Percentiles rank a stretch among this genome's conserved stretches.
phyloP scores from a whole-genome alignment of 2,329 filamentous ascomycete species.

The Ascocoryne sarcoides region DNA sequence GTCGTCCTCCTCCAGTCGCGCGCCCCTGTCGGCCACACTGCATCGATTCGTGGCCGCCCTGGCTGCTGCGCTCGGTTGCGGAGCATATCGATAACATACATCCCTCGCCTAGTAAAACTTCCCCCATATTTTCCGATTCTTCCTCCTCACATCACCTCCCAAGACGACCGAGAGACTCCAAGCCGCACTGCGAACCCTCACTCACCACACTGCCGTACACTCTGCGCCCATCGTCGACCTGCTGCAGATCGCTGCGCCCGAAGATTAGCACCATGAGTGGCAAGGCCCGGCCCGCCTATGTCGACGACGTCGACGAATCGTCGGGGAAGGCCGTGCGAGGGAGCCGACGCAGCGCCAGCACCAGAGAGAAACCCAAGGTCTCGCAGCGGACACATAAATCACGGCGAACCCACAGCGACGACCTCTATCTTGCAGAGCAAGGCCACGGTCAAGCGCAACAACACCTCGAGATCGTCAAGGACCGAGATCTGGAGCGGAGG shows the following conservation, averaged over 20 bases:
- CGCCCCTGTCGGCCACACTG: no score
- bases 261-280: background rate
- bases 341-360: conserved; percentile 19
- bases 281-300: conserved; percentile 20
- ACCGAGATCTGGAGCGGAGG: conserved; percentile 19
- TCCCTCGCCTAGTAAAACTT: no score
- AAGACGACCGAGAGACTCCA: no score
- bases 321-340: conserved; percentile 16
- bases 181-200: no score
- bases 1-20: no score
- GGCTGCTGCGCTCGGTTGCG: no score
- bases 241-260: background rate
- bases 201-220: background rate
- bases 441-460: conserved; percentile 8
- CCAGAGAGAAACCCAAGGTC: conserved; percentile 15
- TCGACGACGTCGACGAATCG: conserved; percentile 22
- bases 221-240: background rate
- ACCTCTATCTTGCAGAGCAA: conserved; percentile 8
- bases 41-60: no score
- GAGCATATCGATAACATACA: no score
- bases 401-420: conserved; percentile 3
- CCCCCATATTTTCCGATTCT: background rate
- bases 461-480: conserved; percentile 10
- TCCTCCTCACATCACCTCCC: background rate
- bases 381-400: conserved; percentile 6